phyloP scores from a whole-genome alignment of 805 yeast species.

The Saturnispora quitensis region DNA sequence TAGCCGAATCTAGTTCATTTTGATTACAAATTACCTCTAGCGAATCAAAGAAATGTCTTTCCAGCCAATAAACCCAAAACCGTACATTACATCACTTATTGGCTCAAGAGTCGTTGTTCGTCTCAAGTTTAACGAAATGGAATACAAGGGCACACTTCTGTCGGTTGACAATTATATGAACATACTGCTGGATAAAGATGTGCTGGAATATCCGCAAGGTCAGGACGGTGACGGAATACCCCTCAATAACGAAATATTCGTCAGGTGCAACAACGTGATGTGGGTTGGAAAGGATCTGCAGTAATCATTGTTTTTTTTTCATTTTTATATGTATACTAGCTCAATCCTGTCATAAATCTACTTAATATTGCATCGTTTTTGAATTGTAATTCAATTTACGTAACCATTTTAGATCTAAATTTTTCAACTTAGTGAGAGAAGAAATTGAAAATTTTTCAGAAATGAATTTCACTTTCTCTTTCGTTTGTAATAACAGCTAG shows the following conservation, averaged over 20 bases:
- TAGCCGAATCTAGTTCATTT: too few species aligned
- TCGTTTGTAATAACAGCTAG: neutral
- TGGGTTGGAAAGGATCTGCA: constrained; percentile 47
- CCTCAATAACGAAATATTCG: constrained; percentile 52
- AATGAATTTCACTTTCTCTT: neutral
- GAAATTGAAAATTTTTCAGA: neutral
- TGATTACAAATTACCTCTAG: neutral
- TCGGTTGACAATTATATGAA: constrained; percentile 93
- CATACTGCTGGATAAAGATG: constrained; percentile 55
- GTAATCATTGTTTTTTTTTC: constrained; percentile 21
- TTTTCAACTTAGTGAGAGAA: neutral
- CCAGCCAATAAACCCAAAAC: constrained; percentile 79
- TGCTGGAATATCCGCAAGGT: constrained; percentile 36
- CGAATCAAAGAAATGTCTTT: constrained; percentile 27
- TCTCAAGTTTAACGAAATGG: constrained; percentile 84
- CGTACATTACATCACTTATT: constrained; percentile 73
- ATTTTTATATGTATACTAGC: neutral
- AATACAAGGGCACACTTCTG: constrained; percentile 68
- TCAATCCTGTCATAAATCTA: neutral
- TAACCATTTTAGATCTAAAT: neutral
- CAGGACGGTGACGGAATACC: constrained; percentile 29
- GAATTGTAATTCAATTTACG: neutral
- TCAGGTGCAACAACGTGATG: constrained; percentile 85
- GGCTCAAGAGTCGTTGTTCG: constrained; percentile 65
- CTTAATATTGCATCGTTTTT: neutral